Percentiles rank a stretch among this genome's conserved stretches.
phyloP scores from a whole-genome alignment of 2,329 filamentous ascomycete species.

The Mycosphaerelloides madeirae region DNA sequence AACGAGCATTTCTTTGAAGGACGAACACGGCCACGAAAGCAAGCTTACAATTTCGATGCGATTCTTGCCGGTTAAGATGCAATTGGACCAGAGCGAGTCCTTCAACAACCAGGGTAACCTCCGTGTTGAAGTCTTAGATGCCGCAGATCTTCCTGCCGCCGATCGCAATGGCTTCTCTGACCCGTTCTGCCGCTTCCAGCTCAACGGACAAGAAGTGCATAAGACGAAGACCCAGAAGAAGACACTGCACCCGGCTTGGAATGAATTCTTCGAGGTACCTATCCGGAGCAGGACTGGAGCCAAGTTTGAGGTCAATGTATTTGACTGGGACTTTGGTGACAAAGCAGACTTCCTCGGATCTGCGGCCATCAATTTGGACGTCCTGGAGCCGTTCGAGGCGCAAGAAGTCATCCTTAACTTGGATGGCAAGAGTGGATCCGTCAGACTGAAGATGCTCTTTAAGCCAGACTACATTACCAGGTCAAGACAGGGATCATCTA shows the following conservation, averaged over 20 bases:
- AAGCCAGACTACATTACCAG: constrained; percentile 87
- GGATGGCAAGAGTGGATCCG: constrained; percentile 81
- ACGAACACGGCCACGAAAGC: constrained; percentile 68
- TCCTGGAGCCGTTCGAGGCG: constrained; percentile 78
- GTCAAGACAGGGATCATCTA: constrained; percentile 81
- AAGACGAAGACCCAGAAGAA: constrained; percentile 98
- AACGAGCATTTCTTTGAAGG: constrained; percentile 73
- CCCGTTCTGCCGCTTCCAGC: constrained; percentile 89
- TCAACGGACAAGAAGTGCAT: constrained; percentile 84
- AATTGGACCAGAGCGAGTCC: constrained; percentile 86
- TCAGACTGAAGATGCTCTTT: constrained; percentile 84
- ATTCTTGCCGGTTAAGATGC: constrained; percentile 92
- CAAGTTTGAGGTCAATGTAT: constrained; percentile 77
- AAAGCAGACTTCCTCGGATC: constrained; percentile 87
- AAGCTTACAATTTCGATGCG: constrained; percentile 88
- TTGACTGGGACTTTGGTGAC: constrained; percentile 95
- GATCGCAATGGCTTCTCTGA: constrained; percentile 97
- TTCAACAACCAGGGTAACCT: constrained; percentile 99
- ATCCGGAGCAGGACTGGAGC: constrained; percentile 80
- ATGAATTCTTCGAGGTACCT: constrained; percentile 85
- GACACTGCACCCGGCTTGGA: constrained; percentile 90
- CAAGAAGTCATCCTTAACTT: constrained; percentile 70
- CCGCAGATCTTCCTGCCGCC: constrained; percentile 78
- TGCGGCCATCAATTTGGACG: constrained; percentile 67
- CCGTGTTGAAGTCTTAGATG: constrained; percentile 88